Evolutionary conservation across 2,329 filamentous ascomycete genomes (phyloP).

Genomic region (Chrysosporium queenslandicum): DNA sequence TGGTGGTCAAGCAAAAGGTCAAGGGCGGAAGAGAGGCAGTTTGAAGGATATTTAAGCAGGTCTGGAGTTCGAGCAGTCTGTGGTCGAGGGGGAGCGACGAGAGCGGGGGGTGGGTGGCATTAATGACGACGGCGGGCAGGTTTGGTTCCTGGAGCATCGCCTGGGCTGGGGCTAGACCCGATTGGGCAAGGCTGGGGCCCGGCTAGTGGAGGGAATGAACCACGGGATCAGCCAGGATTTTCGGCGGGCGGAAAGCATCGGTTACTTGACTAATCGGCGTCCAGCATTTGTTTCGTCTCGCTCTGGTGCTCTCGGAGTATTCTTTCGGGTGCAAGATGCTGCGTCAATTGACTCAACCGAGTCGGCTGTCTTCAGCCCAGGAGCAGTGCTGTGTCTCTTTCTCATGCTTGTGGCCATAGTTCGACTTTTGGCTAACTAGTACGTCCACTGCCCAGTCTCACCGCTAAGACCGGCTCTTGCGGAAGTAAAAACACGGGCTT

Average conservation of each 20-base stretch:
- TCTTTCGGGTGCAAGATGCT: no score
- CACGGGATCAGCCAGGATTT: slow-evolving; percentile 6
- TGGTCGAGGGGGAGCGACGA: not conserved
- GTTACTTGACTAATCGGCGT: not conserved
- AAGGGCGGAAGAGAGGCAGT: not conserved
- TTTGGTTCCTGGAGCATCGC: slow-evolving; percentile 4
- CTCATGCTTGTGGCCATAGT: no score
- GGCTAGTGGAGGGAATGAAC: slow-evolving; percentile 8
- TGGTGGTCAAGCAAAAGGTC: not conserved
- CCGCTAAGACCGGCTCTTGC: no score
- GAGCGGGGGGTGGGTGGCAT: not conserved
- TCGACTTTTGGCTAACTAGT: no score
- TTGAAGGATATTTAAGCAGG: no score
- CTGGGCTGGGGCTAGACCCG: not conserved
- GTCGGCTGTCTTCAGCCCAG: no score
- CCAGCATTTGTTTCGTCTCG: no score
- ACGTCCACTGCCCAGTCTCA: no score
- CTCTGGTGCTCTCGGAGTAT: no score
- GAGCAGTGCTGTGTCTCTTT: no score
- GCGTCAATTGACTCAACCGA: no score
- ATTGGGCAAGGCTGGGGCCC: not conserved
- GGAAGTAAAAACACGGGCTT: no score
- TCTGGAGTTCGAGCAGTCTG: not conserved
- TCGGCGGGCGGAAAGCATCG: slow-evolving; percentile 8
- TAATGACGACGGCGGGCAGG: not conserved